A percentile compares a stretch with the other conserved stretches of the same genome.
phyloP scores from a whole-genome alignment of 163 green algal species.

The Scenedesmus sp. region DNA sequence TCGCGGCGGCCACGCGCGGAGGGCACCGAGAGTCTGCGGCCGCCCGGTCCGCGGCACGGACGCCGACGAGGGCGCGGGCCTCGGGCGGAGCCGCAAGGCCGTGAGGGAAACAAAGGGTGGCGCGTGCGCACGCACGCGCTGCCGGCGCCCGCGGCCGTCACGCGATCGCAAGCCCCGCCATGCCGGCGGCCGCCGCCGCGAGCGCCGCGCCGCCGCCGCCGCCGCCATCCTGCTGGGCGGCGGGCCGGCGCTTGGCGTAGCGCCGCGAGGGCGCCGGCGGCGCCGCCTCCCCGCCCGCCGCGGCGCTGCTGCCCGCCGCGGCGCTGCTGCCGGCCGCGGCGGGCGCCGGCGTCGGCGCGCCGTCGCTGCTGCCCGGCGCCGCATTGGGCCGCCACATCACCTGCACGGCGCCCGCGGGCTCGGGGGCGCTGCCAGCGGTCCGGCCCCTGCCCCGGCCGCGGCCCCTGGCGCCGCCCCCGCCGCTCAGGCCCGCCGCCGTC shows the following conservation, averaged over 20 bases:
- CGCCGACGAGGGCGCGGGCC: too few relatives aligned
- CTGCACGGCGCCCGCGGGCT: neutral
- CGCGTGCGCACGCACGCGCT: too few relatives aligned
- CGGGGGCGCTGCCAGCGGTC: neutral
- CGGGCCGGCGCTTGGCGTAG: constrained; percentile 6
- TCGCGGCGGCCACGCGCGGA: too few relatives aligned
- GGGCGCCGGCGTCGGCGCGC: neutral
- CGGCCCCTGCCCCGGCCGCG: neutral
- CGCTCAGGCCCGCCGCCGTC: neutral
- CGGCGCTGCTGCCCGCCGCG: neutral
- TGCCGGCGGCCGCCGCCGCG: constrained; percentile 1
- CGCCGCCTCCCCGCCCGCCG: neutral
- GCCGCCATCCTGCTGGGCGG: neutral
- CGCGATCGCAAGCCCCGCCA: constrained; percentile 35
- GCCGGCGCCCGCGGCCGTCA: too few relatives aligned
- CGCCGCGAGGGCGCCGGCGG: neutral
- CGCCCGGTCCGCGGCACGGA: too few relatives aligned
- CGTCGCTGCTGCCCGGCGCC: neutral
- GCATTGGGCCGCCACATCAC: constrained; percentile 42
- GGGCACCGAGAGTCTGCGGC: too few relatives aligned
- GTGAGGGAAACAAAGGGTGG: too few relatives aligned
- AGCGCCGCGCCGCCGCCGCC: neutral
- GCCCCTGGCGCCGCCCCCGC: neutral
- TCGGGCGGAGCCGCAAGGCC: too few relatives aligned
- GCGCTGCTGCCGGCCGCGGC: neutral